Base-by-base conservation (phyloP, 2,329 filamentous ascomycete genomes). In the Colletotrichum orchidophilum region DNA sequence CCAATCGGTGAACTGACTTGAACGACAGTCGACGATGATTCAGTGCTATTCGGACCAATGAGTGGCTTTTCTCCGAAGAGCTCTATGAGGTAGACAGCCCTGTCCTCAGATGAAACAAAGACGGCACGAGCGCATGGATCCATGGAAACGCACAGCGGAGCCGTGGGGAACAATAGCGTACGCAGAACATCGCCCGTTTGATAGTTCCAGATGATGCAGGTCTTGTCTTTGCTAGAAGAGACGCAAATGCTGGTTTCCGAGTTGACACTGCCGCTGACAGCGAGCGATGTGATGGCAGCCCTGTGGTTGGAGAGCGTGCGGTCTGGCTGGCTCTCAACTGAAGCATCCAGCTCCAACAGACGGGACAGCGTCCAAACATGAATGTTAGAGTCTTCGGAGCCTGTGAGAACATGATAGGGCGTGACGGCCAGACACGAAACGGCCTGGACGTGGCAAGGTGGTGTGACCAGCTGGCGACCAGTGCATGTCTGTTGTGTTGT, bases 181-280 rank as follows among this genome's bases (percentile, higher is more conserved):
- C 95, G 90, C 68, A 98, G 84, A 12, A 92, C 86, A 71, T 90
- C 88, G 49, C 94, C 94, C 0, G 90, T 93, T 73, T 91, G 90
- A 79, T 97, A 97, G 82, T 98, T 95, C 96, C 96, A 99, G 71
- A 97, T 87, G 76, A 97, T 92, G 75, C 94, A 94, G 8, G 94
- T 96, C 81, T 94, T 95, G 83, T 98, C 96, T 76, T 90, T 91
- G 74, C 94, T 94, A 7, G 92, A 90, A 3, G 96, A 97, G 24
- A 98, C 88, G 70, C 93, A 95, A 72, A 98, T 91, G 80, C 94
- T 96, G 70, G 92, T 92, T 76, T 91, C 89, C 18, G 83, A 79
- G 78, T 90, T 92, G 71, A 87, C 85, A 78, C 92, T 92, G 77
- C 93, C 90, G 21, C 93, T 92, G 53, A 87, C 82, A 5, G 81